These are phyloP conservation scores for Chamaenerion angustifolium DNA, from an alignment of 345 rosid species.

Conservation along the genomic window DNA sequence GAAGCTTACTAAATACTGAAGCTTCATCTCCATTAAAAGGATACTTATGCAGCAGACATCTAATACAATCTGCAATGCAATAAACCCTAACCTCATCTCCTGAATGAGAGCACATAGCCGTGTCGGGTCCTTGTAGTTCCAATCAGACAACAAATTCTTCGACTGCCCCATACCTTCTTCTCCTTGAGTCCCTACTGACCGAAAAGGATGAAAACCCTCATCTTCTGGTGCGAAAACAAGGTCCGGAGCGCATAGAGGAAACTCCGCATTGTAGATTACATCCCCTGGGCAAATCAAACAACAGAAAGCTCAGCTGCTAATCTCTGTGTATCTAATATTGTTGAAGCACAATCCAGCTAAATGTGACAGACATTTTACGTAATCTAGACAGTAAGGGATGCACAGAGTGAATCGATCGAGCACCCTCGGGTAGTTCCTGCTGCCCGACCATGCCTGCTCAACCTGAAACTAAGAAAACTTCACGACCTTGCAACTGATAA, in stretches of 20 bases:
- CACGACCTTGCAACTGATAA: neutral
- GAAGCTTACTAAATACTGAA: neutral
- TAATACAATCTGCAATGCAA: neutral
- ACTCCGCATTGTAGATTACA: conserved; percentile 69
- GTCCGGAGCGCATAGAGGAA: conserved; percentile 62
- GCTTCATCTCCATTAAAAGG: neutral
- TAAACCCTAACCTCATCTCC: conserved; percentile 49
- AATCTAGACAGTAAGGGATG: conserved; percentile 77
- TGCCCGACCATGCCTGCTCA: conserved; percentile 75
- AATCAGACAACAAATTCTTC: conserved; percentile 35
- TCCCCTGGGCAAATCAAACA: conserved; percentile 47
- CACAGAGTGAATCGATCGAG: conserved; percentile 83
- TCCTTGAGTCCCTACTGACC: conserved; percentile 13
- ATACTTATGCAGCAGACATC: neutral
- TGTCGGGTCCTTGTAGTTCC: conserved; percentile 62
- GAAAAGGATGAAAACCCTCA: conserved; percentile 58
- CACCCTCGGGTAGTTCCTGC: conserved; percentile 33
- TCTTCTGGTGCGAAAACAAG: conserved; percentile 73
- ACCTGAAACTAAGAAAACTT: conserved; percentile 29
- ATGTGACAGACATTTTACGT: conserved; percentile 54
- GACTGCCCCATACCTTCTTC: conserved; percentile 14
- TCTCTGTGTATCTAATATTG: neutral
- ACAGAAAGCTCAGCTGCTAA: neutral
- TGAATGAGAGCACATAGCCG: conserved; percentile 44
- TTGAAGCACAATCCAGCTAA: neutral